phyloP scores from a whole-genome alignment of 2,329 filamentous ascomycete species.

The Phaeosphaeriaceae sp. region DNA sequence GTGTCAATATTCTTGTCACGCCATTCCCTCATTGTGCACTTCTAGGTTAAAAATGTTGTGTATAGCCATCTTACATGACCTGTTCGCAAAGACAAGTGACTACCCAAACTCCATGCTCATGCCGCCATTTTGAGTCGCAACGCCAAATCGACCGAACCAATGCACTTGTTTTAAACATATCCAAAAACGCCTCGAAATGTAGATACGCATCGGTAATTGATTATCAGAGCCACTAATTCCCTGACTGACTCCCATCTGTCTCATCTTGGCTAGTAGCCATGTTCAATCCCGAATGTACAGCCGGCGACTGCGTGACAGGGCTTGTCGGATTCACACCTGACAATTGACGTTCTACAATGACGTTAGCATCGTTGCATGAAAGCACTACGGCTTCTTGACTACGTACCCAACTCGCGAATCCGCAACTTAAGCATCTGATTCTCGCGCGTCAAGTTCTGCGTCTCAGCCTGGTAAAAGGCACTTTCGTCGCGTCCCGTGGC shows the following conservation, averaged over 20 bases:
- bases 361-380: neutral
- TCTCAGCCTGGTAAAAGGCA: slow-evolving; percentile 83
- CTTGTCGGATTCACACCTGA: slow-evolving; percentile 40
- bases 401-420: slow-evolving; percentile 73
- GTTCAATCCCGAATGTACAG: slow-evolving; percentile 34
- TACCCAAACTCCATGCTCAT: slow-evolving; percentile 16
- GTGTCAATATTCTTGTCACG: too few relatives aligned
- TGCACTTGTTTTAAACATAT: neutral
- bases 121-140: neutral
- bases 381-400: neutral
- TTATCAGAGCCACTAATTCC: neutral
- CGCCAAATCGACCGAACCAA: neutral
- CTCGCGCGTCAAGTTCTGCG: slow-evolving; percentile 76
- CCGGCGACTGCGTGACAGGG: slow-evolving; percentile 41
- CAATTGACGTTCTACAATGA: slow-evolving; percentile 44
- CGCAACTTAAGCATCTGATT: slow-evolving; percentile 83
- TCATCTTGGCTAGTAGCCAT: slow-evolving; percentile 25
- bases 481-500: slow-evolving; percentile 67
- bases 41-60: neutral
- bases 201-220: neutral
- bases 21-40: neutral
- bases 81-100: neutral
- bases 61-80: neutral
- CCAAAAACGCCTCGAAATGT: neutral
- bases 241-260: slow-evolving; percentile 1